Evolutionary conservation across 108 stramenopile species (phyloP).

Genomic region (Epipyxis sp.): DNA sequence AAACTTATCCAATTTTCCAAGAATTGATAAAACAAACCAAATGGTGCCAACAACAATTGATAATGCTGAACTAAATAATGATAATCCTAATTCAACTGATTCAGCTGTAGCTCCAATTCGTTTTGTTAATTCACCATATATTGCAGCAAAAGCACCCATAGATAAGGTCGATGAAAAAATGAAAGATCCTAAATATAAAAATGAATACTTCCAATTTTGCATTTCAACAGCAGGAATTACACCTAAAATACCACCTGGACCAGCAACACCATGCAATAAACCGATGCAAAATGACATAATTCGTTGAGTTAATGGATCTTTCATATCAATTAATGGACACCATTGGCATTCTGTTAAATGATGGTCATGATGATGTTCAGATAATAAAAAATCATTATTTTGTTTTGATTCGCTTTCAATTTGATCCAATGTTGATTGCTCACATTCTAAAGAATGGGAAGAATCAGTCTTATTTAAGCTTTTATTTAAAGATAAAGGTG

Average conservation of each 20-base stretch:
- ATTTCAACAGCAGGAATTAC: conserved; percentile 43
- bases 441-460: not conserved
- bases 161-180: conserved; percentile 28
- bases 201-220: conserved; percentile 2
- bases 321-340: not conserved
- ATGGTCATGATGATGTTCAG: conserved; percentile 16
- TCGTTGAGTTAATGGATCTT: conserved; percentile 23
- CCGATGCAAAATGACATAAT: conserved; percentile 35
- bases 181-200: conserved; percentile 33
- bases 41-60: conserved; percentile 34
- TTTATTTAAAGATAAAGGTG: not conserved
- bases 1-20: conserved; percentile 8
- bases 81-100: conserved; percentile 28
- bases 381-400: not conserved
- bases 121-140: conserved; percentile 40
- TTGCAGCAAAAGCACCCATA: conserved; percentile 43
- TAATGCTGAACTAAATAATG: conserved; percentile 11
- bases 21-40: conserved; percentile 27
- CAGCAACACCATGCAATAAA: conserved; percentile 38
- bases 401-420: not conserved
- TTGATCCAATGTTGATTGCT: not conserved
- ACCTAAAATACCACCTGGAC: conserved; percentile 43
- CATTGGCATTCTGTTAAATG: conserved; percentile 7
- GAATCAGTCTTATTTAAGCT: not conserved
- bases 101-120: conserved; percentile 25